Evolutionary conservation across 108 stramenopile genomes (phyloP), one percentile per base, ranked within the genome.

Genomic region (Epithemia pelagica): DNA sequence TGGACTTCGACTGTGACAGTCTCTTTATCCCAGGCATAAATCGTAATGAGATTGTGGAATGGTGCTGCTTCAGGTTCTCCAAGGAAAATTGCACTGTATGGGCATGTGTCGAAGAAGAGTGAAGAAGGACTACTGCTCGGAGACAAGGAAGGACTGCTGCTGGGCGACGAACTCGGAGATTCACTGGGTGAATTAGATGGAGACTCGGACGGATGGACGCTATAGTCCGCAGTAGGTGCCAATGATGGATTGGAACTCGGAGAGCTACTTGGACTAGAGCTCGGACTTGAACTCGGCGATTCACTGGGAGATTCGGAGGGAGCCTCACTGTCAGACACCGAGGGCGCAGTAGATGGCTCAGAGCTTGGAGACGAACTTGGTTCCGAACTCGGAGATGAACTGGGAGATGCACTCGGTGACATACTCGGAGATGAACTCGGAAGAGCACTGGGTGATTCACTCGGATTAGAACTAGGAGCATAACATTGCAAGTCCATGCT

Each of bases 211-310:
- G 52, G 52, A 19, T 15, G 18, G 24, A 15, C 22, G n/a, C n/a
- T n/a, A n/a, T n/a, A n/a, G n/a, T n/a, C n/a, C n/a, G 20, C 33
- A 31, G 23, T 63, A 30, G 59, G 59, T 19, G 54, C 23, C 28
- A 19, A 23, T 26, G 21, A 19, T 18, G n/a, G 54, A 5, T 21
- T 57, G 28, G 66, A 24, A 19, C 62, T 56, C 10, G 66, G 54
- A 28, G 30, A 0, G 28, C 30, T 18, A 30, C 54, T 58, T 5
- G n/a, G n/a, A n/a, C n/a, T n/a, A n/a, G n/a, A n/a, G n/a, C n/a
- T n/a, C n/a, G 66, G 66, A 1, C 19, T 10, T 19, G 29, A 2
- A 67, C 55, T 56, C n/a, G 57, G 57, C 7, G 57, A 58, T 58
- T 5, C 57, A 26, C 37, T 46, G 10, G 37, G 37, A 5, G 37